Conservation (phyloP, 257 asterid species). For the Coffea eugenioides region DNA sequence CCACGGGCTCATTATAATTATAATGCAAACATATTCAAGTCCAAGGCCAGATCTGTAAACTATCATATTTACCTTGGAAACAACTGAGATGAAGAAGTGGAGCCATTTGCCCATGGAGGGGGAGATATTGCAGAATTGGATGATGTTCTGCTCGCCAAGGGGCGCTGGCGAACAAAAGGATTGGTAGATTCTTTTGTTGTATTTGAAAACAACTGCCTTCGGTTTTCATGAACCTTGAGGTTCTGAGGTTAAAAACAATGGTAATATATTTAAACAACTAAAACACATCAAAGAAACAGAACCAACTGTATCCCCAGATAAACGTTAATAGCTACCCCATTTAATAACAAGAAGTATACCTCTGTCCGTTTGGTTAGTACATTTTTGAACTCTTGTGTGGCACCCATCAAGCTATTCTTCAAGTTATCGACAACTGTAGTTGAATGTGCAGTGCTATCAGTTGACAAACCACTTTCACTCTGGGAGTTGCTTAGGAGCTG, state of each 20-base stretch:
- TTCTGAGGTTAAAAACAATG: conserved; percentile 49
- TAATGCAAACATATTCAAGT: not conserved
- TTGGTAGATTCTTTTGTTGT: conserved; percentile 66
- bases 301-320: not conserved
- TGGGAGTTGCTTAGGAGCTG: conserved; percentile 70
- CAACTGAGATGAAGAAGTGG: conserved; percentile 52
- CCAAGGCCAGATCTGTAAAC: not conserved
- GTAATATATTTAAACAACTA: conserved; percentile 8
- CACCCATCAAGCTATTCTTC: conserved; percentile 82
- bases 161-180: conserved; percentile 92
- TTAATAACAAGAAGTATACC: conserved; percentile 40
- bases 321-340: conserved; percentile 9
- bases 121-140: conserved; percentile 54
- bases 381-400: conserved; percentile 93
- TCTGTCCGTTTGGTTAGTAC: conserved; percentile 94
- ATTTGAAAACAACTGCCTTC: conserved; percentile 71
- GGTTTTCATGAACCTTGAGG: conserved; percentile 78
- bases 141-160: conserved; percentile 61
- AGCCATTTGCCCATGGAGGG: conserved; percentile 73
- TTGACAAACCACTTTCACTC: conserved; percentile 52
- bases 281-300: not conserved
- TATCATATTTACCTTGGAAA: conserved; percentile 55
- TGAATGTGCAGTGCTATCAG: conserved; percentile 82
- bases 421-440: conserved; percentile 89
- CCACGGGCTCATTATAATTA: not conserved